Conservation (phyloP, 148 eudicot genomes). For the Nepenthes gracilis region DNA sequence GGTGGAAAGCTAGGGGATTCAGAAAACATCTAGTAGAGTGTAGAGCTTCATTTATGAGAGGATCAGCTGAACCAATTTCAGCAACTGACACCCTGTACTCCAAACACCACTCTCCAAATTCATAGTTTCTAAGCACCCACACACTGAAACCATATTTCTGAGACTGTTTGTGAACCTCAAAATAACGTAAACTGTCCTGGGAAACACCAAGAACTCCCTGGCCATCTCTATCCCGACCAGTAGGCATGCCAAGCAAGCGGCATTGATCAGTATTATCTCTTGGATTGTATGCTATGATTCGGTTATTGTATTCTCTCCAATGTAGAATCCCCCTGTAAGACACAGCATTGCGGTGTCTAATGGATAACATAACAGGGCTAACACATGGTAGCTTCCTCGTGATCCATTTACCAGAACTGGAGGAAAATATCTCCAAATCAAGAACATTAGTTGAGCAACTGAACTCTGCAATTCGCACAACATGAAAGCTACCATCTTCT, state of each 20-base stretch:
- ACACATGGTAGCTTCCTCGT: constrained; percentile 4
- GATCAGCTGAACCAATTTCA: not conserved
- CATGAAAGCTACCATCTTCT: constrained; percentile 4
- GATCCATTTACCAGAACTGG: constrained; percentile 4
- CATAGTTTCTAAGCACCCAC: constrained; percentile 6
- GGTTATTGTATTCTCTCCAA: constrained; percentile 12
- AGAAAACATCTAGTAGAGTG: not conserved
- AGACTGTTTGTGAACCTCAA: not conserved
- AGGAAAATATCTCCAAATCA: constrained; percentile 7
- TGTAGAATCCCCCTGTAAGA: constrained; percentile 9
- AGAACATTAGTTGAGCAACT: constrained; percentile 7
- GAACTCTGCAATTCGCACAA: constrained; percentile 7
- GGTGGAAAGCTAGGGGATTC: constrained; percentile 8
- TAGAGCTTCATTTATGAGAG: constrained; percentile 1
- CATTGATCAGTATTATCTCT: not conserved
- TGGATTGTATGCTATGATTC: constrained; percentile 8
- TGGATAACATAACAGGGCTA: constrained; percentile 8
- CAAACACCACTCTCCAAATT: constrained; percentile 6
- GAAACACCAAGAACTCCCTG: constrained; percentile 7
- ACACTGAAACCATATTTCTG: not conserved
- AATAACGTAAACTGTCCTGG: constrained; percentile 2
- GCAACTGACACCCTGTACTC: constrained; percentile 1
- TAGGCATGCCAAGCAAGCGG: constrained; percentile 10
- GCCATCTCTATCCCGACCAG: constrained; percentile 5
- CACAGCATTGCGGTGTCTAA: constrained; percentile 8